Base-by-base conservation (phyloP, 1,139 yeast genomes). In the Pichia sp. region DNA sequence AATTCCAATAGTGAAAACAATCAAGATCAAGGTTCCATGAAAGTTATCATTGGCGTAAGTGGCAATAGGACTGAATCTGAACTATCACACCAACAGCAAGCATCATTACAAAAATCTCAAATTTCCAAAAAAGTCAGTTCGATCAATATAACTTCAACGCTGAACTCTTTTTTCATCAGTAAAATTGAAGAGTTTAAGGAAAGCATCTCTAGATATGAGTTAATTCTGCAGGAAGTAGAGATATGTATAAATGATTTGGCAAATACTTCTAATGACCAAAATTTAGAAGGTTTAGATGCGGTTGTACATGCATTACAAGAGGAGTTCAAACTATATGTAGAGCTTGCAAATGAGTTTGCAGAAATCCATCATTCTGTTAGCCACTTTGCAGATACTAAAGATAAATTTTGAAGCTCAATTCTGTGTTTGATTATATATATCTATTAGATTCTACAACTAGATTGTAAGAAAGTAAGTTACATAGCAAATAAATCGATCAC, bases 251-350 rank as follows among this genome's bases (percentile, higher is more conserved):
- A 74, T 41, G 89, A 89, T 36, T 71, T 86, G 33, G 88, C 82
- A 51, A 67, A 68, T 37, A 51, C 52, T 9, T 28, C 49, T 3
- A 38, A 46, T 22, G 35, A 65, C 60, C 36, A 62, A 64, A 50
- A 59, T 54, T 37, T 71, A 67, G 44, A 74, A 35, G 76, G 77
- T 17, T 66, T 81, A 43, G 72, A 72, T 45, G 69, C 67, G 50
- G 69, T 84, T 19, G 71, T 81, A 23, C 70, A 71, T 36, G 83
- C 95, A 0, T 71, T 91, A 25, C 78, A 80, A 51, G 86, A 83
- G 52, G 96, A 89, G 63, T 86, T 86, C 60, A 69, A 72, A 42
- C 68, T 89, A 49, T 89, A 89, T 62, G 84, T 91, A 89, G 95
- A 88, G 54, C 70, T 88, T 39, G 89, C 96, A 44, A 94, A 88